Evolutionary conservation across 345 rosid species (phyloP).

Genomic region (Firmiana major): DNA sequence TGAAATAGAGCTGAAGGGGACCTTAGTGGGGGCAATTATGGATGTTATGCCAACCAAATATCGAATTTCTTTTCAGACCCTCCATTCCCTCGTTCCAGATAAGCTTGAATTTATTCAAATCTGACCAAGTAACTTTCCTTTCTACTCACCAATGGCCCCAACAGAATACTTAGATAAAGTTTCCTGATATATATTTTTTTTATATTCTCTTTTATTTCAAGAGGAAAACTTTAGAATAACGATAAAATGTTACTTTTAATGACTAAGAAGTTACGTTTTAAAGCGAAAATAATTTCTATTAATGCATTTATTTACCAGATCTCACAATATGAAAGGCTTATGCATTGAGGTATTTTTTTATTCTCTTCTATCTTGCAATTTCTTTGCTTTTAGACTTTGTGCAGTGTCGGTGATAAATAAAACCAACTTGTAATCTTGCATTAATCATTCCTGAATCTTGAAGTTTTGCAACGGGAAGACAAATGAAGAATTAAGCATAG

Average conservation of each 20-base stretch:
- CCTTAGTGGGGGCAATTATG: constrained; percentile 3
- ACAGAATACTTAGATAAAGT: constrained; percentile 3
- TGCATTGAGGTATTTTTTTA: too few species aligned
- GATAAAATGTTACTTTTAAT: too few species aligned
- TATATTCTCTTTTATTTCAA: not conserved
- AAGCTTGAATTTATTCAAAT: constrained; percentile 20
- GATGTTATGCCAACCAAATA: constrained; percentile 3
- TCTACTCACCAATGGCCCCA: constrained; percentile 18
- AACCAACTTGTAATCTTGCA: not conserved
- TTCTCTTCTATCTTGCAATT: not conserved
- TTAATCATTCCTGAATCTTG: not conserved
- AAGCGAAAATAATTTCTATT: too few species aligned
- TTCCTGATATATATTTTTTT: not conserved
- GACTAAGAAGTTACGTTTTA: too few species aligned
- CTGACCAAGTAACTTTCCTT: constrained; percentile 15
- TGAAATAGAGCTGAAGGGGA: not conserved
- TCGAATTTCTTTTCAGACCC: not conserved
- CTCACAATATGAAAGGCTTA: too few species aligned
- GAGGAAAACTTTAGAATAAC: too few species aligned
- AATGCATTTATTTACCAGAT: too few species aligned
- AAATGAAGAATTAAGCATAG: constrained; percentile 8
- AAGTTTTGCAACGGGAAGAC: too few species aligned
- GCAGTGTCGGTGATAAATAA: not conserved
- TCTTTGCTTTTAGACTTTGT: not conserved
- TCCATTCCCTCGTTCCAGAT: constrained; percentile 8